Conservation (phyloP, 108 stramenopile species). For the Stephanodiscus minutulus region DNA sequence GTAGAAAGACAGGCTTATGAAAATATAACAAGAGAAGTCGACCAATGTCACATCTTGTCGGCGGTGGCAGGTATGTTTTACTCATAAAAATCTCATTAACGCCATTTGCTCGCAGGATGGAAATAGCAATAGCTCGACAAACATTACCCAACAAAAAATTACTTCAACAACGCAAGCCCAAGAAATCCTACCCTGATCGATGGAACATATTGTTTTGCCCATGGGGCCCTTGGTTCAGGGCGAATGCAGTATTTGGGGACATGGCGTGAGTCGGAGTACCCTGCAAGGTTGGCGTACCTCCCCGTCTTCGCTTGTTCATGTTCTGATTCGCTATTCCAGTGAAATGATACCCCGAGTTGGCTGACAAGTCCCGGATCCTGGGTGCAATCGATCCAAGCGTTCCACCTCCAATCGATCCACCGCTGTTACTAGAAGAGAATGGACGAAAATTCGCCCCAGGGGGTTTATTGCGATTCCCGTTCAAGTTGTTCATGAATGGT, state of each 20-base stretch:
- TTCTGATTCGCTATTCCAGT: slow-evolving; percentile 42
- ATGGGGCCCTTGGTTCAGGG: slow-evolving; percentile 53
- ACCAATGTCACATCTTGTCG: background rate
- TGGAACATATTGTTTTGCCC: slow-evolving; percentile 25
- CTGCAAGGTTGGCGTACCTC: slow-evolving; percentile 39
- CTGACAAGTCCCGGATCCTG: slow-evolving; percentile 52
- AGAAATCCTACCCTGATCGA: slow-evolving; percentile 3
- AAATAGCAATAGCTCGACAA: background rate
- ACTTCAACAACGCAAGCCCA: background rate
- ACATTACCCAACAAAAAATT: background rate
- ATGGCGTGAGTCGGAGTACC: slow-evolving; percentile 31
- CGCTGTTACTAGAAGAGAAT: slow-evolving; percentile 47
- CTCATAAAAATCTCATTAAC: background rate
- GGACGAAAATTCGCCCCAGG: slow-evolving; percentile 42
- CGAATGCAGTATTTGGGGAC: slow-evolving; percentile 57
- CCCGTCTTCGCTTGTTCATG: slow-evolving; percentile 53
- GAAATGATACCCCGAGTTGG: slow-evolving; percentile 53
- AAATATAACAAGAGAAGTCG: background rate
- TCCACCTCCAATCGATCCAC: slow-evolving; percentile 15
- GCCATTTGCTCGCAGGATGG: background rate
- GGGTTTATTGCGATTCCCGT: slow-evolving; percentile 34
- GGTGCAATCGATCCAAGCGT: slow-evolving; percentile 36
- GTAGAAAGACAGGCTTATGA: background rate
- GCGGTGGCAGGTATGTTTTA: too few species aligned
- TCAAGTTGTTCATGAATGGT: slow-evolving; percentile 46